A percentile compares a stretch with the other conserved stretches of the same genome.
Evolutionary conservation across 2,329 filamentous ascomycete genomes (phyloP).

Genomic region (Drechslerella stenobrocha): DNA sequence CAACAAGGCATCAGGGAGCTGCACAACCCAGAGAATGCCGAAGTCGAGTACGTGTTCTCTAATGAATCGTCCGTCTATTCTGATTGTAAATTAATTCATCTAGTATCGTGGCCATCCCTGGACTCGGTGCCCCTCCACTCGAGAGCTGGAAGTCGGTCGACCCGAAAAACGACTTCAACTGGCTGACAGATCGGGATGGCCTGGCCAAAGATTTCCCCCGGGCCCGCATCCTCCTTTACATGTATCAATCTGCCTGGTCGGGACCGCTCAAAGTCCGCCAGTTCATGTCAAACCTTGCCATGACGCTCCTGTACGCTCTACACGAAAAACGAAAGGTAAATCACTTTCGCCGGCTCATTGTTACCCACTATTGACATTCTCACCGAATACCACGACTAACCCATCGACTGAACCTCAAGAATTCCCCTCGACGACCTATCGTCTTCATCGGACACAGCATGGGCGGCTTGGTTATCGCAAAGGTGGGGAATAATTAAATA

Average conservation of each 20-base stretch:
- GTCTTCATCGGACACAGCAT: slow-evolving; percentile 59
- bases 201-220: slow-evolving; percentile 57
- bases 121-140: slow-evolving; percentile 56
- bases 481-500: slow-evolving; percentile 51
- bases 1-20: no score
- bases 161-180: slow-evolving; percentile 56
- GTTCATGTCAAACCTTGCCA: slow-evolving; percentile 56
- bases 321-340: slow-evolving; percentile 55
- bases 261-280: slow-evolving; percentile 58
- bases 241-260: slow-evolving; percentile 58
- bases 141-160: slow-evolving; percentile 56
- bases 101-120: slow-evolving; percentile 58
- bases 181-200: slow-evolving; percentile 56
- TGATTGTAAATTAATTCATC: not conserved
- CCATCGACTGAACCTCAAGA: slow-evolving; percentile 33
- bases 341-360: no score
- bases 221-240: slow-evolving; percentile 57
- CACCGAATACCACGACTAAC: not conserved
- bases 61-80: not conserved
- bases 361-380: no score
- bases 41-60: no score
- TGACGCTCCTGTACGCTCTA: slow-evolving; percentile 55
- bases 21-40: no score
- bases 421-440: slow-evolving; percentile 55
- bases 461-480: slow-evolving; percentile 58